Conservation (phyloP, 2,329 filamentous ascomycete species). For the Curvularia spicifera region DNA sequence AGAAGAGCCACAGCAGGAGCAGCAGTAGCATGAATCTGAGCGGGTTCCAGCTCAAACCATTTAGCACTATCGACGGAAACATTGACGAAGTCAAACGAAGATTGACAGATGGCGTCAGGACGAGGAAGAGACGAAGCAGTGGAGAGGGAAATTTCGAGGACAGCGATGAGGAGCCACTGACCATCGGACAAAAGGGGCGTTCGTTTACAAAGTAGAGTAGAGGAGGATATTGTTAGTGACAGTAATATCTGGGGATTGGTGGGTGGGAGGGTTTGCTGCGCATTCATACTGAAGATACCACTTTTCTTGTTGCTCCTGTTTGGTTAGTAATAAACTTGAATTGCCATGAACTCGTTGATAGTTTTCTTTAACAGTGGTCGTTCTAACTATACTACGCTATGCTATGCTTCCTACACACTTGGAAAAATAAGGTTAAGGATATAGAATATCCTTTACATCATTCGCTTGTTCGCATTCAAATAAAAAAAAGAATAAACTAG, state of each 20-base stretch:
- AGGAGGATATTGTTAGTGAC: not conserved
- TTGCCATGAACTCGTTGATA: constrained; percentile 3
- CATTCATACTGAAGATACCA: constrained; percentile 26
- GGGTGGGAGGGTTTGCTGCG: constrained; percentile 6
- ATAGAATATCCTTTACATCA: not conserved
- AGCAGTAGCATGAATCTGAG: constrained; percentile 59
- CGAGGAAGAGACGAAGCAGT: constrained; percentile 61
- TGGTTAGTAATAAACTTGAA: constrained; percentile 9
- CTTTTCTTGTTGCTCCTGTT: constrained; percentile 13
- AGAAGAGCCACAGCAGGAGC: constrained; percentile 72
- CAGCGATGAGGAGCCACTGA: constrained; percentile 34
- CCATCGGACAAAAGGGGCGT: constrained; percentile 28
- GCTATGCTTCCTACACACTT: constrained; percentile 7
- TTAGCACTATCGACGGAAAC: constrained; percentile 71
- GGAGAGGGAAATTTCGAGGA: constrained; percentile 30
- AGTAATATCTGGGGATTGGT: not conserved
- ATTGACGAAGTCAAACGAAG: constrained; percentile 84
- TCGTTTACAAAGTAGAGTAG: constrained; percentile 11
- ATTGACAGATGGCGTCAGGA: constrained; percentile 86
- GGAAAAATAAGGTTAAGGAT: not conserved
- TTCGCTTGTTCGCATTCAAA: constrained; percentile 3
- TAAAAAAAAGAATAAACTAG: not conserved
- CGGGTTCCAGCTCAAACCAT: constrained; percentile 71
- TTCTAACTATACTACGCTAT: constrained; percentile 9
- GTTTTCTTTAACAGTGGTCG: not conserved